Conservation (phyloP, 2,329 filamentous ascomycete species). For the Sporothrix phasma region DNA sequence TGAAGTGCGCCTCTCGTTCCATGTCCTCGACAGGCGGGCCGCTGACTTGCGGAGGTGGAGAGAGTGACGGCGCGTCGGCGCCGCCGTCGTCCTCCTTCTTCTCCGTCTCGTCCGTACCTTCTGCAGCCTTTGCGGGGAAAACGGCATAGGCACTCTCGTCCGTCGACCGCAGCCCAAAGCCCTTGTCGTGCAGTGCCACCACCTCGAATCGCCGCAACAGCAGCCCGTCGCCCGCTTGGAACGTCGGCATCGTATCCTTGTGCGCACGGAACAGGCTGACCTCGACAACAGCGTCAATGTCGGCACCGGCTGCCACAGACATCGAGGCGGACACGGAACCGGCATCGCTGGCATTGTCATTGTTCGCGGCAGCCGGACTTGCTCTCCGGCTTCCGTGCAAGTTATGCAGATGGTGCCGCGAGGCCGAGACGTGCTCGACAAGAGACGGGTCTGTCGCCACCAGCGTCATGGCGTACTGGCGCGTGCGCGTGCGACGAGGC, state of each 20-base stretch:
- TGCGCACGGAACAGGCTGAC: constrained; percentile 51
- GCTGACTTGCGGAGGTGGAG: constrained; percentile 39
- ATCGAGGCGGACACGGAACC: background rate
- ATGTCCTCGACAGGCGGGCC: constrained; percentile 50
- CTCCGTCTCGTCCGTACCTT: background rate
- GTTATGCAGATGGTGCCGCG: background rate
- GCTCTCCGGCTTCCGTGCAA: background rate
- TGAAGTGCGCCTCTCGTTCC: constrained; percentile 39
- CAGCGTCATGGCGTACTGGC: constrained; percentile 51
- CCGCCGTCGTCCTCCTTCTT: background rate
- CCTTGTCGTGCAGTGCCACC: constrained; percentile 42
- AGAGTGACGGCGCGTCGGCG: background rate
- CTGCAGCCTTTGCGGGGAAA: constrained; percentile 33
- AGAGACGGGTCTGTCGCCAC: constrained; percentile 42
- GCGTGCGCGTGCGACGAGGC: constrained; percentile 44
- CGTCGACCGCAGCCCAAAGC: constrained; percentile 46
- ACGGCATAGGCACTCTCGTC: constrained; percentile 53
- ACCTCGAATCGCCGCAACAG: constrained; percentile 48
- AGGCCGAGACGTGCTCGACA: constrained; percentile 7
- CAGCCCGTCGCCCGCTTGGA: constrained; percentile 47
- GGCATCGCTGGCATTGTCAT: background rate
- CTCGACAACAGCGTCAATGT: constrained; percentile 40
- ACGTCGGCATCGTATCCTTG: constrained; percentile 44
- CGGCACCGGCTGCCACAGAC: constrained; percentile 17
- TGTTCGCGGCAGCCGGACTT: background rate